Conservation (phyloP, 768 basidiomycete species). For the Rubroboletus pulcherrimus region DNA sequence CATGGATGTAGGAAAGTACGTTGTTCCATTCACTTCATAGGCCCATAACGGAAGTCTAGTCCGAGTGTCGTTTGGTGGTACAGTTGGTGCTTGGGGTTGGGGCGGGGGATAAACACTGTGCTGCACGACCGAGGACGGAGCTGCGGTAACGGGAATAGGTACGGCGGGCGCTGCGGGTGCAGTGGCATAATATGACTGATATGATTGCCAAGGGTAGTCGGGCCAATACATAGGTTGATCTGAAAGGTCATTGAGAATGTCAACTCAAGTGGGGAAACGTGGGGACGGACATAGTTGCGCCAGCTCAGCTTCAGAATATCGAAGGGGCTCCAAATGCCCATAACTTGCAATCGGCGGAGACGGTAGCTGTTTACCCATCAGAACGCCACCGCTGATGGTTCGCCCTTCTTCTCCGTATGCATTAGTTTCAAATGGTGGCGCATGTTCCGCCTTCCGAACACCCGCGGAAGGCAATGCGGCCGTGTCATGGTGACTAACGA, state of each 20-base stretch:
- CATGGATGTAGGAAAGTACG: conserved; percentile 20
- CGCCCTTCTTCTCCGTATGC: conserved; percentile 8
- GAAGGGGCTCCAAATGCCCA: conserved; percentile 18
- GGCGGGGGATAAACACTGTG: not conserved
- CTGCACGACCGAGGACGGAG: not conserved
- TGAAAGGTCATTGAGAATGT: conserved; percentile 1
- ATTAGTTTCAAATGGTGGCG: conserved; percentile 4
- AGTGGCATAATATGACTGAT: conserved; percentile 31
- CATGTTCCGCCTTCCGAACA: conserved; percentile 6
- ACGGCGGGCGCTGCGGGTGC: conserved; percentile 14
- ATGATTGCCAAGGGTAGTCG: conserved; percentile 7
- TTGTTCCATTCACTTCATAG: conserved; percentile 29
- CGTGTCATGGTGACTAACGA: conserved; percentile 21
- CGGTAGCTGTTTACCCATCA: conserved; percentile 12
- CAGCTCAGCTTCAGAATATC: conserved; percentile 31
- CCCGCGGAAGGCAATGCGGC: conserved; percentile 19
- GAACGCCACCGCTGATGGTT: conserved; percentile 27
- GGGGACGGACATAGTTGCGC: conserved; percentile 31
- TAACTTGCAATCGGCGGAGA: conserved; percentile 8
- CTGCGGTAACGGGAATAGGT: not conserved
- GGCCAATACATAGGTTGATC: conserved; percentile 19
- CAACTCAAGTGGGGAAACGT: not conserved
- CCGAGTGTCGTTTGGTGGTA: not conserved
- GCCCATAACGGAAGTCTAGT: conserved; percentile 12
- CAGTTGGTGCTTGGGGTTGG: not conserved